phyloP scores from a whole-genome alignment of 1,284 basidiomycete genomes.

The Microstroma glucosiphilum region DNA sequence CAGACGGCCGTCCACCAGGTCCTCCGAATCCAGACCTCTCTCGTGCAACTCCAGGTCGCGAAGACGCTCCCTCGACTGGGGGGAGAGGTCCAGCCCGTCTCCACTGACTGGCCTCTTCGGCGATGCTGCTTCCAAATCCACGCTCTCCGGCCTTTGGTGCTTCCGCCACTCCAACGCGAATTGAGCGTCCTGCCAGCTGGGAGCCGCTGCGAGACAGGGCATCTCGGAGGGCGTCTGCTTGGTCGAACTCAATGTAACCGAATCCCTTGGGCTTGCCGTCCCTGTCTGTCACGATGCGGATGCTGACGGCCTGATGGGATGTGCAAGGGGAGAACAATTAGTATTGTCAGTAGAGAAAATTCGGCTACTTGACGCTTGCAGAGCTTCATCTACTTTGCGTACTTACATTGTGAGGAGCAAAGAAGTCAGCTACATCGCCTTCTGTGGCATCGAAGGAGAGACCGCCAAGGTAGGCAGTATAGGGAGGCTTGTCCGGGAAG shows the following conservation, averaged over 20 bases:
- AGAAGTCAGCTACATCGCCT: slow-evolving; percentile 69
- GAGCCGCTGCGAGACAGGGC: slow-evolving; percentile 54
- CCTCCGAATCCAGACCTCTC: slow-evolving; percentile 20
- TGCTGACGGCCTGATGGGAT: slow-evolving; percentile 70
- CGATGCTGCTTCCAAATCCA: slow-evolving; percentile 52
- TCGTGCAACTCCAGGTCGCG: slow-evolving; percentile 1
- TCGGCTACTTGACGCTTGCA: background rate
- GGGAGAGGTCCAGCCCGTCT: slow-evolving; percentile 74
- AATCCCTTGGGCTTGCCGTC: slow-evolving; percentile 90
- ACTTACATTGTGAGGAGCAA: slow-evolving; percentile 36
- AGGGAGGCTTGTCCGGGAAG: slow-evolving; percentile 87
- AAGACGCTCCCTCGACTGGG: slow-evolving; percentile 16
- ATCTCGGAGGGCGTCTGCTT: slow-evolving; percentile 73
- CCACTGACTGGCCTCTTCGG: slow-evolving; percentile 63
- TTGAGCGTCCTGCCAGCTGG: slow-evolving; percentile 66
- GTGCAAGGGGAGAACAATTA: background rate
- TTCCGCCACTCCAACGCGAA: slow-evolving; percentile 91
- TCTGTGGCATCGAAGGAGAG: slow-evolving; percentile 87
- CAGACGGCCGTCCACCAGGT: slow-evolving; percentile 20
- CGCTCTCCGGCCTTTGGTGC: slow-evolving; percentile 63
- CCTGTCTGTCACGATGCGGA: slow-evolving; percentile 85
- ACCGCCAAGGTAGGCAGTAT: slow-evolving; percentile 92
- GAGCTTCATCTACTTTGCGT: background rate
- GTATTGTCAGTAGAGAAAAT: slow-evolving; percentile 3
- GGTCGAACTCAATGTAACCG: slow-evolving; percentile 90